A percentile compares a stretch with the other conserved stretches of the same genome.
Evolutionary conservation across 1,284 basidiomycete genomes (phyloP).

Genomic region (Marasmius fiardii): DNA sequence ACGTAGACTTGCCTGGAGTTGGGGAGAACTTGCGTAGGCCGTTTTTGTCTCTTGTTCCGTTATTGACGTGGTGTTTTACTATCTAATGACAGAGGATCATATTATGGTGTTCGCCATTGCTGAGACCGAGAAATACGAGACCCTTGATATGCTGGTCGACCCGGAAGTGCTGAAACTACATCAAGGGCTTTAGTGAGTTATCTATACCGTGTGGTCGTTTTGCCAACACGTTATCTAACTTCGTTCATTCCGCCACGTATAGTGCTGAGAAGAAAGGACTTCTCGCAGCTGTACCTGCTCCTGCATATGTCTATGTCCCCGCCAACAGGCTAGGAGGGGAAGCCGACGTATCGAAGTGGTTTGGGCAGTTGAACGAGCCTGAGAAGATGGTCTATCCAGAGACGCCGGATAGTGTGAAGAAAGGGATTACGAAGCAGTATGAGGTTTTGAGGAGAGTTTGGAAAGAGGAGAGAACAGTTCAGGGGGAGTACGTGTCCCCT

Average conservation of each 20-base stretch:
- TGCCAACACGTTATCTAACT: background rate
- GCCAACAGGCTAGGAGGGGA: background rate
- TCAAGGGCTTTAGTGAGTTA: background rate
- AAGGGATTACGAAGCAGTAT: conserved; percentile 1
- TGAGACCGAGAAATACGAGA: background rate
- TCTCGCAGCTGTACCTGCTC: background rate
- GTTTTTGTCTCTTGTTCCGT: background rate
- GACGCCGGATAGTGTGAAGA: background rate
- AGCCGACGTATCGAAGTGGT: background rate
- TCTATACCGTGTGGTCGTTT: too few relatives aligned
- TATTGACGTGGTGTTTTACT: background rate
- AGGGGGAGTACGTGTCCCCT: background rate
- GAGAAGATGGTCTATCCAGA: background rate
- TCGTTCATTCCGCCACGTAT: background rate
- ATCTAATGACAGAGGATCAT: conserved; percentile 1
- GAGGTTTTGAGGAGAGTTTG: background rate
- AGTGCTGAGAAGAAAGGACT: conserved; percentile 4
- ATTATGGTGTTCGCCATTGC: background rate
- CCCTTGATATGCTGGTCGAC: background rate
- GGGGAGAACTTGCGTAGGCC: conserved; percentile 3
- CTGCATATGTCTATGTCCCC: background rate
- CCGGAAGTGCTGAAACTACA: background rate
- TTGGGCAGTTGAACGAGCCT: background rate
- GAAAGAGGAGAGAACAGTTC: background rate
- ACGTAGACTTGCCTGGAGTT: conserved; percentile 1